A percentile compares a stretch with the other conserved stretches of the same genome.
Evolutionary conservation across 495 filamentous ascomycete species (phyloP).

Genomic region (Annulohypoxylon bovei): DNA sequence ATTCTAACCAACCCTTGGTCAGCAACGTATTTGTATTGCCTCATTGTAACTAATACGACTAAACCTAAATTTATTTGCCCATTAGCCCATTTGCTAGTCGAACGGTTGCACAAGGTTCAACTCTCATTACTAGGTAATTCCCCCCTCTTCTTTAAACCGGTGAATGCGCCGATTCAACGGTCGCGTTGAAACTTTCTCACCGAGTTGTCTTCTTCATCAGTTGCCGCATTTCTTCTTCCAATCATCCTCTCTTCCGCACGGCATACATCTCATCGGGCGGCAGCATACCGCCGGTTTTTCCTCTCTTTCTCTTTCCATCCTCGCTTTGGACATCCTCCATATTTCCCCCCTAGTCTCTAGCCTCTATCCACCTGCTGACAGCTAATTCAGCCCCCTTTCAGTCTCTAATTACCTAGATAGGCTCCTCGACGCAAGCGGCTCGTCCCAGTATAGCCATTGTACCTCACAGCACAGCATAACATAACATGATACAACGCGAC

Average conservation of each 20-base stretch:
- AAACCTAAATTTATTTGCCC: background rate
- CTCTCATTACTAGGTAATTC: constrained; percentile 36
- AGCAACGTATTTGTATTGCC: constrained; percentile 41
- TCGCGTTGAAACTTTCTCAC: constrained; percentile 46
- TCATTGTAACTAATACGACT: constrained; percentile 27
- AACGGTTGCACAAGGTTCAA: constrained; percentile 38
- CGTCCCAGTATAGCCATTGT: constrained; percentile 25
- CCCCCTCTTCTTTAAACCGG: constrained; percentile 54
- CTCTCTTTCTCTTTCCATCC: constrained; percentile 34
- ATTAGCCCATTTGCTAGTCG: constrained; percentile 21
- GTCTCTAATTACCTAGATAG: constrained; percentile 38
- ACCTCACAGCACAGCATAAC: constrained; percentile 29
- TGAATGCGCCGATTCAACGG: constrained; percentile 47
- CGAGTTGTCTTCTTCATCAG: constrained; percentile 44
- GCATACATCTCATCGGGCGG: constrained; percentile 43
- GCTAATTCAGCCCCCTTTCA: constrained; percentile 47
- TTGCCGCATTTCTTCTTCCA: constrained; percentile 46
- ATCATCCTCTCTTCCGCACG: constrained; percentile 45
- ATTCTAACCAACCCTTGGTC: constrained; percentile 20
- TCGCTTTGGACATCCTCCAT: constrained; percentile 44
- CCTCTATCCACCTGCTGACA: constrained; percentile 46
- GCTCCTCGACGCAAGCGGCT: constrained; percentile 24
- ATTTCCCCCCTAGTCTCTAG: constrained; percentile 28
- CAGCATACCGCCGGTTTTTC: constrained; percentile 40
- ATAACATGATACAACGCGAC: constrained; percentile 42